Evolutionary conservation across 805 yeast genomes (phyloP).

Genomic region (Ogataea populi-albae): DNA sequence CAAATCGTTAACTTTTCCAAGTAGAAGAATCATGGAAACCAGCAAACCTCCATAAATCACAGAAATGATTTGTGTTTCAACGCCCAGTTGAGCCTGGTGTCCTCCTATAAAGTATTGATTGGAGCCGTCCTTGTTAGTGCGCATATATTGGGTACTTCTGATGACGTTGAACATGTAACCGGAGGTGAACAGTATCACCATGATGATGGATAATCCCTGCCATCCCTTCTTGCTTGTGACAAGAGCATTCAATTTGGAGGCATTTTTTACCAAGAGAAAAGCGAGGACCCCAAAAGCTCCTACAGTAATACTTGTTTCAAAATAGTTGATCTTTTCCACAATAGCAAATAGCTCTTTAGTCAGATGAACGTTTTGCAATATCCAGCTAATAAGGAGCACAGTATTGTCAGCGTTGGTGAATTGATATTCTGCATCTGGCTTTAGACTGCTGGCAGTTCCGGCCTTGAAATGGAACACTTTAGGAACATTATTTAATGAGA

Average conservation of each 20-base stretch:
- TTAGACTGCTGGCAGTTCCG: constrained; percentile 21
- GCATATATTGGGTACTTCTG: constrained; percentile 65
- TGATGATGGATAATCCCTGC: constrained; percentile 64
- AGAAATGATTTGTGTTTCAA: constrained; percentile 85
- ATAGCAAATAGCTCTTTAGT: constrained; percentile 30
- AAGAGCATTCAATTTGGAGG: constrained; percentile 37
- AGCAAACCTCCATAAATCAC: constrained; percentile 70
- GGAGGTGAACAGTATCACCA: constrained; percentile 67
- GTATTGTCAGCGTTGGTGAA: constrained; percentile 44
- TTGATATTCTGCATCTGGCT: constrained; percentile 39
- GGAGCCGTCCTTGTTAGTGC: constrained; percentile 38
- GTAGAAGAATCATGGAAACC: constrained; percentile 53
- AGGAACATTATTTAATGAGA: constrained; percentile 73
- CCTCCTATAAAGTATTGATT: constrained; percentile 46
- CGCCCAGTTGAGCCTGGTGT: constrained; percentile 75
- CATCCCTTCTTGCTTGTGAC: constrained; percentile 59
- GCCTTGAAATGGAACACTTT: constrained; percentile 46
- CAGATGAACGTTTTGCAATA: constrained; percentile 22
- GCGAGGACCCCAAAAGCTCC: constrained; percentile 36
- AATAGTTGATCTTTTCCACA: constrained; percentile 43
- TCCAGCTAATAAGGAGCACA: constrained; percentile 34
- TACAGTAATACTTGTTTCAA: constrained; percentile 33
- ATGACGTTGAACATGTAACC: constrained; percentile 95
- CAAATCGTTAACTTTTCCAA: constrained; percentile 53
- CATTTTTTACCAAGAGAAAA: constrained; percentile 29